Base-by-base conservation (phyloP, 768 basidiomycete genomes). In the Pulveroboletus ravenelii region DNA sequence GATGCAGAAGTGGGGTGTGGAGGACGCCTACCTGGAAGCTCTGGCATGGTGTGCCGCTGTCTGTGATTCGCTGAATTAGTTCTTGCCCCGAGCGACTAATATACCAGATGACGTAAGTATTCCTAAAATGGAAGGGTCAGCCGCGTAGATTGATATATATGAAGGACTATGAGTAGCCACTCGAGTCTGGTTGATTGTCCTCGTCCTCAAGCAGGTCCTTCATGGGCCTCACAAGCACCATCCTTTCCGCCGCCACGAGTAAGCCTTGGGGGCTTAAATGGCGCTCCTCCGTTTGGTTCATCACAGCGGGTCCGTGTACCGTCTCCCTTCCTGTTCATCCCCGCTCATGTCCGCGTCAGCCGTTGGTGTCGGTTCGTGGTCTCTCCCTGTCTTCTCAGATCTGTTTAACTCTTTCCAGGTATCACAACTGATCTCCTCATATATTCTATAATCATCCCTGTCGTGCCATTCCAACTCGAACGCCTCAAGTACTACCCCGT, bases 381-480 rank as follows among this genome's bases (percentile, higher is more conserved):
- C 9, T 29, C 17, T n/a, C 34, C 12, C 29, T n/a, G 15, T 3
- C 29, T 15, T 14, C 12, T 35, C 36, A 9, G 13, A 31, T 29
- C 15, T 32, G 14, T 31, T 47, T 51, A 1, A 49, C 45, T 23
- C 35, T 29, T 39, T 18, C 35, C 25, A 73, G 71, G 72, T 10
- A 68, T 72, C 39, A 69, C 69, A 3, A 77, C 76, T 1, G 83
- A 84, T 61, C 57, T 81, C 1, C 63, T 84, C n/a, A 77, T 80
- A 10, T 84, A 84, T 57, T 79, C 81, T 5, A 70, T 80, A 25
- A 78, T 83, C 50, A 77, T 83, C 30, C 82, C 83, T 9, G 80
- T 84, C 29, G 72, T 84, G 50, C 82, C 83, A 2, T 84, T 84
- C 58, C 81, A 80, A 31, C 74, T 85, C 20, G 75, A 82, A 56